phyloP scores from a whole-genome alignment of 2,329 filamentous ascomycete genomes.

The Orbilia quercus region DNA sequence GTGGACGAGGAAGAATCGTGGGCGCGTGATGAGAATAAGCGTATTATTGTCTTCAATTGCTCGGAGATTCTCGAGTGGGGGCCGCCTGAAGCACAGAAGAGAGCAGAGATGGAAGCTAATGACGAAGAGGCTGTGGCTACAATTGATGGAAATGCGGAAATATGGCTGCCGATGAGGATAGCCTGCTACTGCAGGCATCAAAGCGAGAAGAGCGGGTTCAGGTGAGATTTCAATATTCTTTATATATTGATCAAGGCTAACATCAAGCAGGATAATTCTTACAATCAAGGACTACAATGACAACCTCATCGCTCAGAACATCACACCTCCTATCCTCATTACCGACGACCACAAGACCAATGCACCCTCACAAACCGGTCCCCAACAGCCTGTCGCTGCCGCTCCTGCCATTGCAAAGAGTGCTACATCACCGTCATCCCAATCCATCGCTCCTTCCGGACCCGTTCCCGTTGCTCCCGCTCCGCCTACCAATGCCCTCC shows the following conservation, averaged over 20 bases:
- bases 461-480: constrained; percentile 42
- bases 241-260: constrained; percentile 53
- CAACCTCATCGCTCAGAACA: constrained; percentile 81
- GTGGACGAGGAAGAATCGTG: constrained; percentile 91
- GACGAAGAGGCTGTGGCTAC: constrained; percentile 69
- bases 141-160: constrained; percentile 51
- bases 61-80: constrained; percentile 87
- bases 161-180: constrained; percentile 80
- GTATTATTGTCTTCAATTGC: constrained; percentile 92
- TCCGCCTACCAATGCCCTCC: constrained; percentile 21
- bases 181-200: constrained; percentile 97
- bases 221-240: constrained; percentile 63
- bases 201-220: constrained; percentile 89
- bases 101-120: constrained; percentile 60
- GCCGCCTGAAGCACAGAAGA: constrained; percentile 62
- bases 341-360: constrained; percentile 95
- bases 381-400: constrained; percentile 58
- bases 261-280: constrained; percentile 77
- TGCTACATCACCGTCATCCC: constrained; percentile 33
- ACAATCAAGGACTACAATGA: constrained; percentile 86
- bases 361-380: constrained; percentile 61
- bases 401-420: constrained; percentile 18
- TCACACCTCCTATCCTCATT: constrained; percentile 92
- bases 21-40: constrained; percentile 79
- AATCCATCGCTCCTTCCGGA: constrained; percentile 28